A percentile compares a stretch with the other conserved stretches of the same genome.
These are phyloP conservation scores for Fusarium fujikuroi DNA, from an alignment of 2,329 filamentous ascomycete species.

Conservation along the genomic window DNA sequence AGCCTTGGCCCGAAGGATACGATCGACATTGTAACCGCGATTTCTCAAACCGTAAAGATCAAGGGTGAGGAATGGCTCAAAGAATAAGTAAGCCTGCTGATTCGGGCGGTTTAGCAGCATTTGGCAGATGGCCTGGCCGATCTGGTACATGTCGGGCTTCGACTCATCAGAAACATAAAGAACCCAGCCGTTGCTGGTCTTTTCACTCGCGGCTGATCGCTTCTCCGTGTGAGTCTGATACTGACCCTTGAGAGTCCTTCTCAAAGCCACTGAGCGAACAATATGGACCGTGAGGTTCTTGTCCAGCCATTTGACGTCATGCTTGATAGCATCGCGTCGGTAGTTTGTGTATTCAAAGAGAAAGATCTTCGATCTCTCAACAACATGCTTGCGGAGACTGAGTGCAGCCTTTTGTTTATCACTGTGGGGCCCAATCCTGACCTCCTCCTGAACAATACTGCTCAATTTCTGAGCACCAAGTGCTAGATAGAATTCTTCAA, in stretches of 20 bases:
- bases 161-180: constrained; percentile 79
- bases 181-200: constrained; percentile 65
- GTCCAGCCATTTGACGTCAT: constrained; percentile 91
- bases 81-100: constrained; percentile 87
- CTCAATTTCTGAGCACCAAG: constrained; percentile 84
- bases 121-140: constrained; percentile 86
- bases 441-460: constrained; percentile 80
- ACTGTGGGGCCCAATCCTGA: constrained; percentile 74
- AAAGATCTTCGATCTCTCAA: constrained; percentile 91
- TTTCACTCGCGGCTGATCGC: constrained; percentile 75
- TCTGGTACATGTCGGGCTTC: constrained; percentile 87
- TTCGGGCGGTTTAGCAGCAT: constrained; percentile 84
- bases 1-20: constrained; percentile 88
- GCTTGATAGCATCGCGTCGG: constrained; percentile 79
- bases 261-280: constrained; percentile 81
- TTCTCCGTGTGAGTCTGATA: constrained; percentile 77
- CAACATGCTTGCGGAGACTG: constrained; percentile 80
- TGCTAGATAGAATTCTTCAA: constrained; percentile 86
- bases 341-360: constrained; percentile 80
- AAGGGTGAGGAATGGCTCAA: constrained; percentile 90
- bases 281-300: constrained; percentile 82
- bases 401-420: constrained; percentile 75
- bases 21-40: constrained; percentile 95
- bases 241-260: constrained; percentile 78
- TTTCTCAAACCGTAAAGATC: constrained; percentile 83